phyloP scores from a whole-genome alignment of 805 yeast genomes.

The Saccharomyces kudriavzevii region DNA sequence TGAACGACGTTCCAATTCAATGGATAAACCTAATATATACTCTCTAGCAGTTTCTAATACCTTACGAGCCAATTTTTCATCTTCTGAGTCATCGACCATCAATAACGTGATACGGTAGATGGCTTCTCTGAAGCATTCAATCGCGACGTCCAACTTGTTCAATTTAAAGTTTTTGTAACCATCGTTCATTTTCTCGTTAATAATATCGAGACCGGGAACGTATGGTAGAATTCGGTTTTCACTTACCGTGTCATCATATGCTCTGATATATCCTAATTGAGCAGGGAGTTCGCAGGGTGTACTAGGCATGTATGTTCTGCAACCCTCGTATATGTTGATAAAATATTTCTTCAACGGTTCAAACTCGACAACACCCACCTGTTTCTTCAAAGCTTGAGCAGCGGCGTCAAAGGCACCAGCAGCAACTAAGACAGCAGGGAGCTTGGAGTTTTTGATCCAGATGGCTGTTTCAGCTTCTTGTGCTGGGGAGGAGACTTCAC shows the following conservation, averaged over 20 bases:
- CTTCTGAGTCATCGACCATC: constrained; percentile 64
- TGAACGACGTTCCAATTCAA: constrained; percentile 82
- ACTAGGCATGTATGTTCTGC: constrained; percentile 68
- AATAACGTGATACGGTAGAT: constrained; percentile 67
- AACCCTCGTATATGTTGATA: constrained; percentile 73
- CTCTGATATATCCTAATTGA: constrained; percentile 57
- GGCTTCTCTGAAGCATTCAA: constrained; percentile 67
- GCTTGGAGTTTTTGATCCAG: constrained; percentile 85
- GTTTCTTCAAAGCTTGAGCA: constrained; percentile 83
- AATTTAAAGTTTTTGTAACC: constrained; percentile 81
- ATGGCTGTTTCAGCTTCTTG: constrained; percentile 50
- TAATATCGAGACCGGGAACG: constrained; percentile 62
- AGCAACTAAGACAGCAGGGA: constrained; percentile 89
- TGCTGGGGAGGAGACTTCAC: constrained; percentile 26
- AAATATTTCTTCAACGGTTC: constrained; percentile 82
- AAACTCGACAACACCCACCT: constrained; percentile 77
- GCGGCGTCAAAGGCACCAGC: constrained; percentile 96
- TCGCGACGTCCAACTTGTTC: constrained; percentile 76
- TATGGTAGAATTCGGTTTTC: constrained; percentile 48
- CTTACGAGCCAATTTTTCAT: constrained; percentile 67
- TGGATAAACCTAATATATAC: constrained; percentile 84
- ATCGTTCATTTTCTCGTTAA: constrained; percentile 51
- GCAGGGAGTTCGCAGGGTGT: constrained; percentile 63
- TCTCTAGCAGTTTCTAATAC: constrained; percentile 71
- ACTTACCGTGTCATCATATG: constrained; percentile 49